Evolutionary conservation across 371 early-diverging fungal species (phyloP).

Genomic region (Mortierella sp.): DNA sequence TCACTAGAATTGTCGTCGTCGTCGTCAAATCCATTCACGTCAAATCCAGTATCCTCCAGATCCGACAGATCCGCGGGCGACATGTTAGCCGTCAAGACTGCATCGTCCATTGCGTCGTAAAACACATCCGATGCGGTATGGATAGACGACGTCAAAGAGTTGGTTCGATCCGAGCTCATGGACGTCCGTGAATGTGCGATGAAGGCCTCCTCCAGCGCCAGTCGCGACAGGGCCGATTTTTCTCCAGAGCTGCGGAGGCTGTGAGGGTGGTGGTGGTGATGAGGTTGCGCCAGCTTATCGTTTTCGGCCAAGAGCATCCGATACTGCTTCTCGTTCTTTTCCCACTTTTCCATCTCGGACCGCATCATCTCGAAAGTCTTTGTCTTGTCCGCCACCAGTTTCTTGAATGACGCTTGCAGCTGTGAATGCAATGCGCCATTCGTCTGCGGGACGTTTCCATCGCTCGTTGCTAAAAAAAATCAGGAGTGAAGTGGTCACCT

Average conservation of each 20-base stretch:
- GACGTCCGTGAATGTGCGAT: constrained; percentile 24
- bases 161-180: constrained; percentile 22
- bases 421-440: constrained; percentile 38
- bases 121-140: constrained; percentile 48
- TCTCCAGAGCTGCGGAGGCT: constrained; percentile 9
- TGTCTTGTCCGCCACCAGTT: constrained; percentile 52
- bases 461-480: constrained; percentile 41
- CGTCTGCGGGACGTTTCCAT: constrained; percentile 30
- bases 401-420: constrained; percentile 35
- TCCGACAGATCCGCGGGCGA: constrained; percentile 35
- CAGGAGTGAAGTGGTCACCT: not conserved
- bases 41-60: constrained; percentile 40
- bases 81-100: constrained; percentile 47
- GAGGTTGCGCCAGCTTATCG: constrained; percentile 32
- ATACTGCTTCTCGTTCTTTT: constrained; percentile 56
- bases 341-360: constrained; percentile 58
- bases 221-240: constrained; percentile 30
- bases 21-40: constrained; percentile 25
- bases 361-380: constrained; percentile 55
- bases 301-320: constrained; percentile 43
- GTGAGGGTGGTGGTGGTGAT: constrained; percentile 17
- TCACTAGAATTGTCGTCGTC: constrained; percentile 56
- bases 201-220: constrained; percentile 43
- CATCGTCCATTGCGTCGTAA: constrained; percentile 53
- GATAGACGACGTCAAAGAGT: constrained; percentile 42